Percentiles rank a stretch among this genome's conserved stretches.
phyloP scores from a whole-genome alignment of 2,329 filamentous ascomycete species.

The Macrophomina pseudophaseolina region DNA sequence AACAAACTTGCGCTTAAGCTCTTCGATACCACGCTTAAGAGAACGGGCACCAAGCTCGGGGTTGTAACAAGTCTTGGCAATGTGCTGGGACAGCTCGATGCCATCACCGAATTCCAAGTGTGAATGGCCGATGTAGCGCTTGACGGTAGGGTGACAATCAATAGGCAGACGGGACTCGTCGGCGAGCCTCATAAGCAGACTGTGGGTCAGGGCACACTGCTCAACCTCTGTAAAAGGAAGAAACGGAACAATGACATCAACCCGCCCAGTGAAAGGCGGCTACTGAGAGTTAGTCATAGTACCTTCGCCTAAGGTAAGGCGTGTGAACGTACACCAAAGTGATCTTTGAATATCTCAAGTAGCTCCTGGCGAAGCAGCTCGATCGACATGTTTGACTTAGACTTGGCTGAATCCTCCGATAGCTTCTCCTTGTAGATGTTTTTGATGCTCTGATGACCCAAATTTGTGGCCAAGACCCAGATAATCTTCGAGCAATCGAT shows the following conservation, averaged over 20 bases:
- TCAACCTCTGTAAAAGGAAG: constrained; percentile 49
- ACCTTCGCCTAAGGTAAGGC: too few species aligned
- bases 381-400: constrained; percentile 29
- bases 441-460: constrained; percentile 47
- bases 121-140: constrained; percentile 10
- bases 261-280: constrained; percentile 49
- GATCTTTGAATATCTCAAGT: constrained; percentile 32
- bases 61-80: background rate
- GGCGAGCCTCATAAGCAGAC: constrained; percentile 46
- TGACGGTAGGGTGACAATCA: constrained; percentile 27
- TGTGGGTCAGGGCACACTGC: constrained; percentile 51
- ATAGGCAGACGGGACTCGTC: constrained; percentile 36
- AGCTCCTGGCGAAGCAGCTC: constrained; percentile 34
- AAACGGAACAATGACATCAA: constrained; percentile 51
- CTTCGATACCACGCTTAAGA: background rate
- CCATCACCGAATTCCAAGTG: constrained; percentile 4
- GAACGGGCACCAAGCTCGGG: constrained; percentile 11
- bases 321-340: constrained; percentile 28
- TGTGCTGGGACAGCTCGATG: background rate
- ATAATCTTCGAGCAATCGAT: constrained; percentile 54
- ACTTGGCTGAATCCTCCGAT: constrained; percentile 30
- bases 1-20: constrained; percentile 9
- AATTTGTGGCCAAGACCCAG: constrained; percentile 57
- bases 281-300: constrained; percentile 26
- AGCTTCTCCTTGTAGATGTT: constrained; percentile 44